phyloP scores from a whole-genome alignment of 495 filamentous ascomycete genomes.

The Hypoxylon cercidicola region DNA sequence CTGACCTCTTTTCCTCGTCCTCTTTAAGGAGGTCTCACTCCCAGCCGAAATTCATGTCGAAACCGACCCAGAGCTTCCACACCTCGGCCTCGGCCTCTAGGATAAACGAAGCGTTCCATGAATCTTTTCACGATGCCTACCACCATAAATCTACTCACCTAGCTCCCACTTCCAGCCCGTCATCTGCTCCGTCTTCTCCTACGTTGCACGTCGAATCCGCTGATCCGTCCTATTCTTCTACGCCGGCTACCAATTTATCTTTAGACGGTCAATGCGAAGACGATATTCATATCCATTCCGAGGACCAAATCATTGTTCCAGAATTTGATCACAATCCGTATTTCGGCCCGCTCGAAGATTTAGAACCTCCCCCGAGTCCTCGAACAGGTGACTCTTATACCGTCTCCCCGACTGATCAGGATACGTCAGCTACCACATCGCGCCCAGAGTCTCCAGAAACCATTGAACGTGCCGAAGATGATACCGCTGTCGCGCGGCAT shows the following conservation, averaged over 20 bases:
- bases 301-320: constrained; percentile 67
- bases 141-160: constrained; percentile 43
- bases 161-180: constrained; percentile 56
- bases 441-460: constrained; percentile 57
- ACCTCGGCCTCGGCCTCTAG: constrained; percentile 55
- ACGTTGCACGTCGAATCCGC: constrained; percentile 50
- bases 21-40: constrained; percentile 60
- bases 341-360: constrained; percentile 56
- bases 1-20: constrained; percentile 54
- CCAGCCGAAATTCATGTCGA: constrained; percentile 54
- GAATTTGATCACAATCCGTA: constrained; percentile 65
- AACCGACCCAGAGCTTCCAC: constrained; percentile 50
- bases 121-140: constrained; percentile 41
- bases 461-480: constrained; percentile 75
- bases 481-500: constrained; percentile 77
- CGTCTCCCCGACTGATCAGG: constrained; percentile 56
- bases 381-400: constrained; percentile 54
- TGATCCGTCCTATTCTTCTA: constrained; percentile 60
- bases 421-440: constrained; percentile 56
- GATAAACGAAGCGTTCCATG: constrained; percentile 50
- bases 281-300: constrained; percentile 54
- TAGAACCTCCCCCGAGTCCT: constrained; percentile 61
- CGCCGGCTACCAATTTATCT: constrained; percentile 72
- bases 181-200: constrained; percentile 60
- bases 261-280: constrained; percentile 64